A percentile compares a stretch with the other conserved stretches of the same genome.
These are phyloP conservation scores for Geotrichum citri-aurantii DNA, from an alignment of 1,139 yeast species.

Conservation along the genomic window DNA sequence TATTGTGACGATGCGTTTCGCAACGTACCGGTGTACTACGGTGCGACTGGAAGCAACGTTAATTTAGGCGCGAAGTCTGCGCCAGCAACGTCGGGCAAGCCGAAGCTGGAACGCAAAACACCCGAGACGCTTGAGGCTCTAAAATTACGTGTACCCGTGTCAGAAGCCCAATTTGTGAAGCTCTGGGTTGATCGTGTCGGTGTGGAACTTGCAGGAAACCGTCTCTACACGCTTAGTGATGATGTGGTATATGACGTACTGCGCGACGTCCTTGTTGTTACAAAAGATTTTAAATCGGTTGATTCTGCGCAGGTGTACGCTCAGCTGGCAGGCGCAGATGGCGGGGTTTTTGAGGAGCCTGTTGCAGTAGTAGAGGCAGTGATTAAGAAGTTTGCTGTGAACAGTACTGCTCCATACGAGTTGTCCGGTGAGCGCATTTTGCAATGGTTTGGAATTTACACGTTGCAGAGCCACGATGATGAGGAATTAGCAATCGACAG, in stretches of 20 bases:
- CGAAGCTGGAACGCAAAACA: constrained; percentile 6
- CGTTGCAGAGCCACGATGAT: constrained; percentile 40
- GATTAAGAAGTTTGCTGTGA: constrained; percentile 42
- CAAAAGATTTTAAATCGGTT: constrained; percentile 25
- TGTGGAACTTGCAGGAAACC: constrained; percentile 40
- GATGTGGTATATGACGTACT: constrained; percentile 38
- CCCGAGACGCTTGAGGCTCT: constrained; percentile 39
- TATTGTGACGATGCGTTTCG: not conserved
- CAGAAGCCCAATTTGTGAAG: constrained; percentile 47
- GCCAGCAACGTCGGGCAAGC: not conserved
- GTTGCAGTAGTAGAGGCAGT: constrained; percentile 44
- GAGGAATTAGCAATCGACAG: constrained; percentile 11
- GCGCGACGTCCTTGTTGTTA: constrained; percentile 40
- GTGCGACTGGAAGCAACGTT: constrained; percentile 21
- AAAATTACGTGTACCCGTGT: constrained; percentile 48
- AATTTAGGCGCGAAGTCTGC: not conserved
- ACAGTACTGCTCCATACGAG: constrained; percentile 27
- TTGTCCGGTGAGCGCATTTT: constrained; percentile 44
- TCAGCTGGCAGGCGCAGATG: constrained; percentile 20
- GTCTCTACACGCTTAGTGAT: constrained; percentile 34
- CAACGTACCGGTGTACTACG: constrained; percentile 50
- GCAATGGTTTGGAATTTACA: constrained; percentile 55
- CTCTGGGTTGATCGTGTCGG: constrained; percentile 58
- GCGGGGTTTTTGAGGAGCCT: constrained; percentile 24
- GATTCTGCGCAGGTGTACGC: constrained; percentile 30